phyloP scores from a whole-genome alignment of 2,329 filamentous ascomycete species.

The Arachnopeziza araneosa region DNA sequence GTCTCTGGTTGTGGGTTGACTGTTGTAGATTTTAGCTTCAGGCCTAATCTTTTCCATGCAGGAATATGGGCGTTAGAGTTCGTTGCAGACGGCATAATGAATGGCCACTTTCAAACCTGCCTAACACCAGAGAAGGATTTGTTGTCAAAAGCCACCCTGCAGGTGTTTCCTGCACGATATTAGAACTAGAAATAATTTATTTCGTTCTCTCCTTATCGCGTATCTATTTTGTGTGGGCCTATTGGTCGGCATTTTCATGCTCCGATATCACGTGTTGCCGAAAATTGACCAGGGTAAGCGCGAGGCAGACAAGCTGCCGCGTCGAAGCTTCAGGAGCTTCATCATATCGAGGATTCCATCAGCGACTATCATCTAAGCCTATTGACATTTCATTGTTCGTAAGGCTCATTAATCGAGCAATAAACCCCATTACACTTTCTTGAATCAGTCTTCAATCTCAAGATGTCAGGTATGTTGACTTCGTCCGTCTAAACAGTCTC shows the following conservation, averaged over 20 bases:
- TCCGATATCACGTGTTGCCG: background rate
- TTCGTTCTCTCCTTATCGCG: background rate
- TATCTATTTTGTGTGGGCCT: background rate
- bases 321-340: slow-evolving; percentile 8
- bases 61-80: slow-evolving; percentile 34
- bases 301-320: slow-evolving; percentile 13
- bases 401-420: background rate
- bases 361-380: background rate
- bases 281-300: background rate
- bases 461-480: background rate
- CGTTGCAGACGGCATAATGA: slow-evolving; percentile 22
- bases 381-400: background rate
- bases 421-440: background rate
- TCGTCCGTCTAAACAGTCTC: background rate
- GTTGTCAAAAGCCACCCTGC: slow-evolving; percentile 6
- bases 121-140: slow-evolving; percentile 5
- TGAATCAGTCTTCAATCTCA: background rate
- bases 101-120: slow-evolving; percentile 2
- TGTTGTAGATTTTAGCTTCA: slow-evolving; percentile 48
- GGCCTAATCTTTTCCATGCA: slow-evolving; percentile 54
- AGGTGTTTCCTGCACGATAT: slow-evolving; percentile 6
- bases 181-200: background rate
- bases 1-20: slow-evolving; percentile 33
- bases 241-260: background rate
- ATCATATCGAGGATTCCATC: slow-evolving; percentile 5